Percentiles rank a stretch among this genome's conserved stretches.
Evolutionary conservation across 805 yeast species (phyloP).

Genomic region (Blastobotrys mokoenaii): DNA sequence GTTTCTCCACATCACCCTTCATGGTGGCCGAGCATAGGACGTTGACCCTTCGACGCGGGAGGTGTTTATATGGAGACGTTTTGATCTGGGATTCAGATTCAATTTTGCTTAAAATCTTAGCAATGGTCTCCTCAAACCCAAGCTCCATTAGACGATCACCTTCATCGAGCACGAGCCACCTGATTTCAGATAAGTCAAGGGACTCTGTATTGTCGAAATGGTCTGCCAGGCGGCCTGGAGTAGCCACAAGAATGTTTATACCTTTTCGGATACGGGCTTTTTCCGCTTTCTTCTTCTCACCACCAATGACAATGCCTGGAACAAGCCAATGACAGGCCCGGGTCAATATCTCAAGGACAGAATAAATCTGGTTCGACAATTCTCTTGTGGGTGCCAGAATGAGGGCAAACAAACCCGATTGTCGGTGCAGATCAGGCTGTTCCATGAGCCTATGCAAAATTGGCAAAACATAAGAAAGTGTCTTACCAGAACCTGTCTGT

Average conservation of each 20-base stretch:
- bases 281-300: slow-evolving; percentile 95
- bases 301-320: slow-evolving; percentile 95
- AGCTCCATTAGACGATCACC: slow-evolving; percentile 94
- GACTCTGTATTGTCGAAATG: slow-evolving; percentile 85
- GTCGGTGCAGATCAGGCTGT: slow-evolving; percentile 41
- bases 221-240: slow-evolving; percentile 94
- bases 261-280: slow-evolving; percentile 95
- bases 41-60: slow-evolving; percentile 67
- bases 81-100: slow-evolving; percentile 37
- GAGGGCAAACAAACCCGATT: slow-evolving; percentile 80
- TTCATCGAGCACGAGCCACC: slow-evolving; percentile 91
- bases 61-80: slow-evolving; percentile 37
- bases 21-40: slow-evolving; percentile 92
- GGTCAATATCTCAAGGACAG: slow-evolving; percentile 65
- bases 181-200: slow-evolving; percentile 59
- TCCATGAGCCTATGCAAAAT: slow-evolving; percentile 64
- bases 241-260: slow-evolving; percentile 89
- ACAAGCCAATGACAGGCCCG: slow-evolving; percentile 76
- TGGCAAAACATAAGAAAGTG: slow-evolving; percentile 80
- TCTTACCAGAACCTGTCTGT: slow-evolving; percentile 98
- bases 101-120: slow-evolving; percentile 59
- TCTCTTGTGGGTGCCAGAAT: slow-evolving; percentile 93
- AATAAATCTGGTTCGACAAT: slow-evolving; percentile 80
- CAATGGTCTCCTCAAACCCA: slow-evolving; percentile 91
- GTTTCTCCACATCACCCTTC: slow-evolving; percentile 66